Evolutionary conservation across 2,329 filamentous ascomycete genomes (phyloP), one percentile per base, ranked within the genome.

Genomic region (Zasmidium angulare): DNA sequence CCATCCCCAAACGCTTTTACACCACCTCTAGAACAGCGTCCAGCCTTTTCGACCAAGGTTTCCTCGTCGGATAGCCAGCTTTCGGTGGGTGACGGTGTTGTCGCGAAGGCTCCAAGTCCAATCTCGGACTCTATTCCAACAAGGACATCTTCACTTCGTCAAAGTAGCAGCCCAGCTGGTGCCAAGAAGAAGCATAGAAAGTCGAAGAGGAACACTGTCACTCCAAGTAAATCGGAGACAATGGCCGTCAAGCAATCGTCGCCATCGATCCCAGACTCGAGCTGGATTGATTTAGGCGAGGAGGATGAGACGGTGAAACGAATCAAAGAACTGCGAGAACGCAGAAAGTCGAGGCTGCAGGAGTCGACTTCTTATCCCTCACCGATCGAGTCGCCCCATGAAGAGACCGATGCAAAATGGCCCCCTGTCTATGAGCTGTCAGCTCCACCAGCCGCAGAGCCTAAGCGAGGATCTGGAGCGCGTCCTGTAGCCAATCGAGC

Each of bases 261-360:
- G 24, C 61, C 72, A 50, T 67, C 68, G 14, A 71, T 74, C 47
- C 63, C 69, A 9, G 72, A 72, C 56, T 67, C 67, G 60, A 67
- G 71, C 66, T 65, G 68, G 67, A 70, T 68, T 19, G 73, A 74
- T 52, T 62, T 75, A 48, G 73, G 71, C 20, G 72, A 77, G 53
- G 71, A 75, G 48, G 73, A 76, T 51, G 82, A 84, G 24, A 84
- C 84, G 46, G 84, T 86, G 6, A 82, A 81, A 36, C 80, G 80
- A 56, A 87, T 87, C 53, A 79, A 80, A 66, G 78, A 87, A 66
- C 70, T 87, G 29, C 82, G 82, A 67, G 79, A 83, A 64, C 82
- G 83, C 62, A 83, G 84, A 63, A 77, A 83, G 71, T 77, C 79
- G 66, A 79, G 83, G 60, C 80, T 84, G 49, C 77, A 75, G 64